Conservation (phyloP, 208 protist genomes). For the Trypanosoma mega region DNA sequence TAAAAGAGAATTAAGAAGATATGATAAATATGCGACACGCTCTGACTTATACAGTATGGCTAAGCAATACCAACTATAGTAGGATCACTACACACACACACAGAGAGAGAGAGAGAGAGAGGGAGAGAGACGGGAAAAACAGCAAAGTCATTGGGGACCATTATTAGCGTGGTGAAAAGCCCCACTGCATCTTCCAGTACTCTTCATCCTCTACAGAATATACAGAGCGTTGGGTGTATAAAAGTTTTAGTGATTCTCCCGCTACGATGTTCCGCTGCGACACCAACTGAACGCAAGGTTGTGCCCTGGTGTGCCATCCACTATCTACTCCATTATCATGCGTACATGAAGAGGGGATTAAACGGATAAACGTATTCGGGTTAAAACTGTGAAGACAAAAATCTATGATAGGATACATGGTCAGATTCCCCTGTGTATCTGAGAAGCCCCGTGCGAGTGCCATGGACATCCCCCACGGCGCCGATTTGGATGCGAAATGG, state of each 20-base stretch:
- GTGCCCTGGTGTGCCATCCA: conserved; percentile 31
- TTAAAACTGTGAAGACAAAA: conserved; percentile 72
- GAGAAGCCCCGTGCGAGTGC: conserved; percentile 56
- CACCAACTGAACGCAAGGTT: conserved; percentile 60
- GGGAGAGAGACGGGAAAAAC: too few species aligned
- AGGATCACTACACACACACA: too few species aligned
- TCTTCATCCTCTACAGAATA: conserved; percentile 56
- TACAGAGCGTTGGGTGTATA: conserved; percentile 46
- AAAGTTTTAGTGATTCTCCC: conserved; percentile 57
- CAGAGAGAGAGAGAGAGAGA: too few species aligned
- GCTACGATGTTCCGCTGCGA: conserved; percentile 33
- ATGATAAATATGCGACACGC: too few species aligned
- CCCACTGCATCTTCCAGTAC: conserved; percentile 78
- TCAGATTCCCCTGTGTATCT: conserved; percentile 51
- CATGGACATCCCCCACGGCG: conserved; percentile 81
- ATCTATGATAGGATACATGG: conserved; percentile 78
- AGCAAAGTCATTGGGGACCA: too few species aligned
- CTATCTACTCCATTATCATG: conserved; percentile 16
- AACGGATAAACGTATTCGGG: conserved; percentile 40
- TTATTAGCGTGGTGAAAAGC: conserved; percentile 51
- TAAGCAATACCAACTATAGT: too few species aligned
- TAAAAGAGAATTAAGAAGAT: too few species aligned
- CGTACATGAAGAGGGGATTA: background rate
- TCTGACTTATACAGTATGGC: too few species aligned
- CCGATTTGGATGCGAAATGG: conserved; percentile 76